Evolutionary conservation across 345 rosid genomes (phyloP).

Genomic region (Excoecaria cochinchinensis): DNA sequence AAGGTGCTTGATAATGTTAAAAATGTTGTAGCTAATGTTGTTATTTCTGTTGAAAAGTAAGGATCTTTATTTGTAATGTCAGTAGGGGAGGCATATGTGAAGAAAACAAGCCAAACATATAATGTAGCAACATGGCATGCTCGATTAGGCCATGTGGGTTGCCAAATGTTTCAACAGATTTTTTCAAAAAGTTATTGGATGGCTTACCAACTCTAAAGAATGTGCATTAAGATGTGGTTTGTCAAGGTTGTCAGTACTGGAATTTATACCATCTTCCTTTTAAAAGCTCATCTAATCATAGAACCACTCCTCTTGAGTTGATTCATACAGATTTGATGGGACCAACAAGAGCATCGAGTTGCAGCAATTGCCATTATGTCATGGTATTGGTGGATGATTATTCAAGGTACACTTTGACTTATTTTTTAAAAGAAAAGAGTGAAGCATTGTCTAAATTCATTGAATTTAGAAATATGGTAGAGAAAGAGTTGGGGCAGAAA

Average conservation of each 20-base stretch:
- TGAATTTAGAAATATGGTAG: background rate
- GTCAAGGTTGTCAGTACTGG: slow-evolving; percentile 13
- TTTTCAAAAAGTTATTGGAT: slow-evolving; percentile 15
- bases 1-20: slow-evolving; percentile 16
- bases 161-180: slow-evolving; percentile 16
- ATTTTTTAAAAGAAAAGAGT: slow-evolving; percentile 6
- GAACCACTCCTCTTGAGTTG: background rate
- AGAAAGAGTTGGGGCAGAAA: background rate
- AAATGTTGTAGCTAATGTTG: too few species aligned
- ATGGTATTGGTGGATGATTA: slow-evolving; percentile 16
- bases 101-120: too few species aligned
- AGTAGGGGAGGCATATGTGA: too few species aligned
- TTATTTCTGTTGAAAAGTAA: too few species aligned
- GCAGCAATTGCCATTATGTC: background rate
- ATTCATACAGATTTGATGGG: slow-evolving; percentile 17
- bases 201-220: slow-evolving; percentile 2
- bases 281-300: background rate
- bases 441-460: background rate
- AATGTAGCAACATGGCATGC: background rate
- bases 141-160: slow-evolving; percentile 12
- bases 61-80: too few species aligned
- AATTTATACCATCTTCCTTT: slow-evolving; percentile 22
- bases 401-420: background rate
- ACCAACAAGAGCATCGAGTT: background rate
- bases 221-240: background rate